These are phyloP conservation scores for Alternaria infectoria DNA, from an alignment of 2,329 filamentous ascomycete genomes.

Conservation along the genomic window DNA sequence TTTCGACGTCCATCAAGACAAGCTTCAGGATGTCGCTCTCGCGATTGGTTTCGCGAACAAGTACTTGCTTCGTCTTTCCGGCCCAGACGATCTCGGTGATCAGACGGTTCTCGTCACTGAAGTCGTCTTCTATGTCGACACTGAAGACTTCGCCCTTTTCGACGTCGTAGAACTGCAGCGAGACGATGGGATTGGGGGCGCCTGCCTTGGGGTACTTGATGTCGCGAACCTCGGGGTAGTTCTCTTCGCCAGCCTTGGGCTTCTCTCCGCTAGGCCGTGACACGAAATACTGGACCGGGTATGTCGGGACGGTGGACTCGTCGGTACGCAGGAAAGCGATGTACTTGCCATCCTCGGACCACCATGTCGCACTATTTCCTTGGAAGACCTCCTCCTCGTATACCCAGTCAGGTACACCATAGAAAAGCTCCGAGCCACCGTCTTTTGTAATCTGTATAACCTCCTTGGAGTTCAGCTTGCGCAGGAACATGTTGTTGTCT, in stretches of 20 bases:
- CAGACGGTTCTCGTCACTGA: constrained; percentile 79
- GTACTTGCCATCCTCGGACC: constrained; percentile 87
- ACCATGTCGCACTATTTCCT: constrained; percentile 88
- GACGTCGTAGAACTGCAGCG: constrained; percentile 87
- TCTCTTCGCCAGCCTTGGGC: constrained; percentile 75
- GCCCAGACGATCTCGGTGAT: constrained; percentile 96
- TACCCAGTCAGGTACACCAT: constrained; percentile 97
- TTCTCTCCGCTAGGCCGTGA: constrained; percentile 78
- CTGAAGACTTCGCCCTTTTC: constrained; percentile 77
- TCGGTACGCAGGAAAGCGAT: constrained; percentile 93
- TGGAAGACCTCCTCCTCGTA: constrained; percentile 87
- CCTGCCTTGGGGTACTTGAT: constrained; percentile 99
- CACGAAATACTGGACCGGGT: constrained; percentile 91
- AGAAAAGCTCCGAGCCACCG: constrained; percentile 87
- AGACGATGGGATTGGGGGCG: constrained; percentile 88
- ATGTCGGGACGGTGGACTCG: constrained; percentile 89
- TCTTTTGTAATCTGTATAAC: constrained; percentile 81
- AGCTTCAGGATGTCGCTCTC: constrained; percentile 92
- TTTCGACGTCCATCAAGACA: constrained; percentile 79
- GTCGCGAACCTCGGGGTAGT: constrained; percentile 85
- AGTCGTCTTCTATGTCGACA: constrained; percentile 78
- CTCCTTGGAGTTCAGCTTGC: constrained; percentile 66
- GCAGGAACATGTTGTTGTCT: constrained; percentile 88
- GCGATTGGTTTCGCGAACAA: constrained; percentile 91
- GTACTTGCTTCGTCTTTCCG: constrained; percentile 71